These are phyloP conservation scores for Diutina siamensis DNA, from an alignment of 1,139 yeast species.

Conservation along the genomic window DNA sequence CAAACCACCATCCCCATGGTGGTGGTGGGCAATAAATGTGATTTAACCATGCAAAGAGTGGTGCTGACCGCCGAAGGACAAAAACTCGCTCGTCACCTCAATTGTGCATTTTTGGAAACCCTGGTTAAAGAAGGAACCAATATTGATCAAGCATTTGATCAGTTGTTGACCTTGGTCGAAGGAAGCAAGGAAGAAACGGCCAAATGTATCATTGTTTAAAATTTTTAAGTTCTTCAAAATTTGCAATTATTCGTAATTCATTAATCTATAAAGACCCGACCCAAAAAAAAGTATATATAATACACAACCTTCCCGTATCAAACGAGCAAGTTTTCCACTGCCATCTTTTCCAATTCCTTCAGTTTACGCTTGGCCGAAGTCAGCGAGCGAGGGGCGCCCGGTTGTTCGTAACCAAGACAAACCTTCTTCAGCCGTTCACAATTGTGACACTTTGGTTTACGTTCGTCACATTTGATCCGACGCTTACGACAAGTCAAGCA, in stretches of 20 bases:
- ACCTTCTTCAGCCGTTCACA: constrained; percentile 61
- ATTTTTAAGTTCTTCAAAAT: not conserved
- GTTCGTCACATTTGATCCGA: constrained; percentile 20
- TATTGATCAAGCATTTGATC: constrained; percentile 53
- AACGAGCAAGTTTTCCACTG: constrained; percentile 5
- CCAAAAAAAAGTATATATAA: not conserved
- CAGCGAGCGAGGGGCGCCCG: not conserved
- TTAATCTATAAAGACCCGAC: not conserved
- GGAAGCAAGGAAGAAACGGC: constrained; percentile 33
- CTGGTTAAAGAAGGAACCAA: constrained; percentile 69
- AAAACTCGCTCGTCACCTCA: constrained; percentile 48
- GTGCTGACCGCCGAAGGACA: constrained; percentile 57
- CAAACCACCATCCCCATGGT: constrained; percentile 49
- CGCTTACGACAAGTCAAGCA: constrained; percentile 21
- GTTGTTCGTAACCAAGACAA: constrained; percentile 51
- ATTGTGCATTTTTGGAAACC: constrained; percentile 67
- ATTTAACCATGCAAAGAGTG: constrained; percentile 52
- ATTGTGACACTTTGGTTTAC: constrained; percentile 62
- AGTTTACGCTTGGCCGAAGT: not conserved
- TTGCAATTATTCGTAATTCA: not conserved
- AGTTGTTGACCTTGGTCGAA: constrained; percentile 64
- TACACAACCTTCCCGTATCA: not conserved
- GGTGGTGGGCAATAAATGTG: constrained; percentile 77
- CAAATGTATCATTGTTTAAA: constrained; percentile 25
- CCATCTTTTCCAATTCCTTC: constrained; percentile 2